phyloP scores from a whole-genome alignment of 2,329 filamentous ascomycete species.

The Penicillium frequentans region DNA sequence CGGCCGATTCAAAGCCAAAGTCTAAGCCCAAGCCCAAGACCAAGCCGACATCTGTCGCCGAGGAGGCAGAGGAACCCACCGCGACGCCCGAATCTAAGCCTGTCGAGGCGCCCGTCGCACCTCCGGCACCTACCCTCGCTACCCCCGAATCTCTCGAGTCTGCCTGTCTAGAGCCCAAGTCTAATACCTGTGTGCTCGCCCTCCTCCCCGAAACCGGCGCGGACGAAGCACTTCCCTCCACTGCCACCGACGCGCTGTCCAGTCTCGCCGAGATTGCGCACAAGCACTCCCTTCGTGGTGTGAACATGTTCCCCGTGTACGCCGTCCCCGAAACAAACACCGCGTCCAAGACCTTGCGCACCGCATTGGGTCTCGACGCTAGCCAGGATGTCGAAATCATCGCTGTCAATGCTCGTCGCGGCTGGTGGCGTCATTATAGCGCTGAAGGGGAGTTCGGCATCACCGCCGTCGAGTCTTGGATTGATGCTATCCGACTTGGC shows the following conservation, averaged over 20 bases:
- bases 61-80: conserved; percentile 46
- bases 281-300: conserved; percentile 68
- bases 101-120: conserved; percentile 54
- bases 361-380: conserved; percentile 61
- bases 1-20: conserved; percentile 37
- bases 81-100: conserved; percentile 51
- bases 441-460: conserved; percentile 52
- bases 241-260: conserved; percentile 55
- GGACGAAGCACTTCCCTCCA: conserved; percentile 46
- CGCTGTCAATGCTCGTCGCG: conserved; percentile 78
- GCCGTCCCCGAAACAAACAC: conserved; percentile 65
- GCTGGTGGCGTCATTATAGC: conserved; percentile 79
- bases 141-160: conserved; percentile 64
- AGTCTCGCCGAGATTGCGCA: conserved; percentile 72
- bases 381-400: conserved; percentile 66
- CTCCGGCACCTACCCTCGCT: conserved; percentile 66
- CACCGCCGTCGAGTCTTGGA: conserved; percentile 74
- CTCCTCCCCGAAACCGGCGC: conserved; percentile 60
- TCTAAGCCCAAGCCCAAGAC: conserved; percentile 40
- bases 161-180: conserved; percentile 72
- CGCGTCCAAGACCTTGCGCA: conserved; percentile 56
- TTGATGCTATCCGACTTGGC: conserved; percentile 87
- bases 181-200: conserved; percentile 79
- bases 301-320: conserved; percentile 80
- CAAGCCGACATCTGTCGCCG: conserved; percentile 48